Evolutionary conservation across 1,139 yeast species (phyloP), one percentile per base, ranked within the genome.

Genomic region (Saccharomycopsis hybrid): DNA sequence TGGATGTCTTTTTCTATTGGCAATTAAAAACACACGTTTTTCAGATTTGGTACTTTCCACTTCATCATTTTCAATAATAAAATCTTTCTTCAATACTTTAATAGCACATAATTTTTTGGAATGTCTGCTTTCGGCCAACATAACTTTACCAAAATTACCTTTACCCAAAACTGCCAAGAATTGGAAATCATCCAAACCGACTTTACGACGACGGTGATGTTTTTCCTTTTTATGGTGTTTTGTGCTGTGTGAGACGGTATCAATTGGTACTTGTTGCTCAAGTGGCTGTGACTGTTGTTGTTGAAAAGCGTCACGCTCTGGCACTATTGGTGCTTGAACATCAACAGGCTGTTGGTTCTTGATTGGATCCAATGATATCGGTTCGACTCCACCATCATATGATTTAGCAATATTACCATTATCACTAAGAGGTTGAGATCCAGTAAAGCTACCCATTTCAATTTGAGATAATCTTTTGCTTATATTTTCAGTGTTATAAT

Each of bases 131-230:
- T 89, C 96, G 2, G 97, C 97, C 58, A 92, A 76, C 90, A 92
- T 87, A 52, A 92, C 97, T 64, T 92, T 92, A 69, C 98, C 98
- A 65, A 92, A 92, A 65, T 92, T 92, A 68, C 97, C 98, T 64
- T 89, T 90, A 63, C 98, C 98, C 57, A 92, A 74, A 5, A 92
- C 98, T 8, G 97, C 95, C 61, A 92, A 71, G 61, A 92, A 85
- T 61, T 87, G 86, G 73, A 90, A 92, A 68, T 92, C 97, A 65
- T 92, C 97, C 57, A 92, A 76, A 0, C 97, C 97, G 53, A 90
- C 84, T 68, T 88, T 88, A 61, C 85, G 78, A 49, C 71, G 70
- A 56, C 67, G 72, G 49, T 72, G 74, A 52, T 74, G 18, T 65
- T 51, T 60, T 63, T 51, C 49, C 44, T 48, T 48, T 41, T 48